Percentiles rank a stretch among this genome's conserved stretches.
Conservation (phyloP, 768 basidiomycete species). For the Suillus decipiens region DNA sequence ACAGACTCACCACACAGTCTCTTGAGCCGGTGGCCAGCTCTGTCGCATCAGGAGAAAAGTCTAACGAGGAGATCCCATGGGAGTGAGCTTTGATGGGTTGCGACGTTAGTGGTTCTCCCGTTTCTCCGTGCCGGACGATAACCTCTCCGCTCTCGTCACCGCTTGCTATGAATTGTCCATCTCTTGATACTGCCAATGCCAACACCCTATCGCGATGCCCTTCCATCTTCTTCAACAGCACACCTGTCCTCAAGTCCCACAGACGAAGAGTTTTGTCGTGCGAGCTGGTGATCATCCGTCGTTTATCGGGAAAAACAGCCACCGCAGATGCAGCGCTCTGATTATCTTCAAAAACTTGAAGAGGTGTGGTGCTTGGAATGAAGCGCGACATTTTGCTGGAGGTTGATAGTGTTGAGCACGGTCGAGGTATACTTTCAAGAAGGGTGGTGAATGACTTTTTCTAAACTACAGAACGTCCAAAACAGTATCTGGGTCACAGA, state of each 20-base stretch:
- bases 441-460: background rate
- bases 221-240: background rate
- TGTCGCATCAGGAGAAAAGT: background rate
- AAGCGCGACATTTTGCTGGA: background rate
- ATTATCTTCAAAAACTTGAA: background rate
- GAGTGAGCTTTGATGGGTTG: background rate
- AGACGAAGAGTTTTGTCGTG: background rate
- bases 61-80: background rate
- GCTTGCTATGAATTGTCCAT: background rate
- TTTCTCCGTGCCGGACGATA: background rate
- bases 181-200: constrained; percentile 1
- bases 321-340: background rate
- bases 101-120: background rate
- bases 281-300: background rate
- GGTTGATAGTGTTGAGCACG: background rate
- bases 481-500: background rate
- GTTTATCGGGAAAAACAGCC: background rate
- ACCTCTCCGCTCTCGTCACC: background rate
- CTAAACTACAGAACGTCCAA: background rate
- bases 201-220: background rate
- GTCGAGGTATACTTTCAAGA: background rate
- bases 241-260: background rate
- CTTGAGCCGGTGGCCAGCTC: background rate
- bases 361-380: background rate
- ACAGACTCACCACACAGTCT: background rate